Evolutionary conservation across 768 basidiomycete species (phyloP).

Genomic region (Mycena rebaudengoi): DNA sequence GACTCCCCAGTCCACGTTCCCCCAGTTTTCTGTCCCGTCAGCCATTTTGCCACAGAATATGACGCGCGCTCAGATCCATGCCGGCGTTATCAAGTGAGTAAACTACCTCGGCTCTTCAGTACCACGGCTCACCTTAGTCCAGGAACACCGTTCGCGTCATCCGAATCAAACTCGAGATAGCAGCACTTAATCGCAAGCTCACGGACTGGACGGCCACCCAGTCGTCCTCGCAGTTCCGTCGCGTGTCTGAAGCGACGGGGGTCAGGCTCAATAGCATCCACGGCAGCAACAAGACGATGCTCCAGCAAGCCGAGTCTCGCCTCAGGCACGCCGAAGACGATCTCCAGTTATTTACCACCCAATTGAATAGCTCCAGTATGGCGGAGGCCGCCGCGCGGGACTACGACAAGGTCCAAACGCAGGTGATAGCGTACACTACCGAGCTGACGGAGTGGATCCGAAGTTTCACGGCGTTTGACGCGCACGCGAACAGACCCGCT

Average conservation of each 20-base stretch:
- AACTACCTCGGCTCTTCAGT: background rate
- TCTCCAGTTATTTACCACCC: slow-evolving; percentile 1
- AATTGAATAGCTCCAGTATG: no score
- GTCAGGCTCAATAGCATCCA: slow-evolving; percentile 4
- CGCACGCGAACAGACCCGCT: background rate
- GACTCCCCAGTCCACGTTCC: slow-evolving; percentile 19
- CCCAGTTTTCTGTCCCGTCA: slow-evolving; percentile 4
- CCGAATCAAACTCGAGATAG: slow-evolving; percentile 13
- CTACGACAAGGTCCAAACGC: slow-evolving; percentile 12
- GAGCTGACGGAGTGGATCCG: slow-evolving; percentile 11
- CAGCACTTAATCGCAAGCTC: background rate
- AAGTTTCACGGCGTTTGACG: slow-evolving; percentile 7
- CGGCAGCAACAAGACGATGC: background rate
- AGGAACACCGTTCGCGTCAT: slow-evolving; percentile 20
- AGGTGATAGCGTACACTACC: slow-evolving; percentile 13
- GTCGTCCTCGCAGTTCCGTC: slow-evolving; percentile 20
- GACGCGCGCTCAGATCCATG: slow-evolving; percentile 7
- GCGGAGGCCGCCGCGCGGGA: no score
- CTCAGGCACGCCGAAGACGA: background rate
- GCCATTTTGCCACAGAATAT: background rate
- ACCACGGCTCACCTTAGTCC: background rate
- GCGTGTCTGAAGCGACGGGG: slow-evolving; percentile 8
- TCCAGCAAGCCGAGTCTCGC: background rate
- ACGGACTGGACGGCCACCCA: slow-evolving; percentile 18
- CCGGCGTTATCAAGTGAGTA: slow-evolving; percentile 20